Evolutionary conservation across 768 basidiomycete species (phyloP), one percentile per base, ranked within the genome.

Genomic region (Flagelloscypha sp.): DNA sequence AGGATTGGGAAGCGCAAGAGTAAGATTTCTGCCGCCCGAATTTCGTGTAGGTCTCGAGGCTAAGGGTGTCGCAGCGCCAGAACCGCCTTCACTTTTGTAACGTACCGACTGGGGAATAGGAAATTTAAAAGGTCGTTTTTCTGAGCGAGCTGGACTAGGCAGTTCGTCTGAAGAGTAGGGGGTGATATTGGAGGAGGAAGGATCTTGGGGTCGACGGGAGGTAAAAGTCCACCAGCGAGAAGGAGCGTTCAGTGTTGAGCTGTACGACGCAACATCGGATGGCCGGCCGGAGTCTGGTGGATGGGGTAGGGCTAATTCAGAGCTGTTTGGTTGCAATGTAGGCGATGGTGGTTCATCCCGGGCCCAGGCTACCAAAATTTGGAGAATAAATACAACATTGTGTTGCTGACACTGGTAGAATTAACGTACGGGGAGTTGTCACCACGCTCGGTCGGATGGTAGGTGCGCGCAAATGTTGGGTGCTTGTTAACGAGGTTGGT

Each of bases 271-370:
- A 39, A 63, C 58, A 50, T 77, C 79, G 23, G 69, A 70, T 11
- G 68, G 63, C 10, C 65, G 66, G n/a, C n/a, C n/a, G 24, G 63
- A 50, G 22, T 68, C 64, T 36, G 58, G 47, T 24, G 51, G 47
- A 28, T 53, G 58, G 38, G 51, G 46, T 15, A 52, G 45, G 31
- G 55, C 55, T 12, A 52, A 38, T 21, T 52, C 41, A 12, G 52
- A 48, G 41, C 47, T 48, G 23, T 44, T 49, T 5, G 48, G 45
- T 20, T 63, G 65, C 31, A 75, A 68, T 27, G 61, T 70, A 1
- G 84, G 82, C 0, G 84, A 85, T 4, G 83, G 82, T 4, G 84
- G 84, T 50, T 89, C 86, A 52, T 88, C 80, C 46, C 72, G 67
- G 4, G 85, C 86, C 85, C 85, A 89, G 32, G 86, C 85, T 89